Percentiles rank a stretch among this genome's conserved stretches.
Conservation (phyloP, 177 flowering plant genomes). For the Vitis hybrid region DNA sequence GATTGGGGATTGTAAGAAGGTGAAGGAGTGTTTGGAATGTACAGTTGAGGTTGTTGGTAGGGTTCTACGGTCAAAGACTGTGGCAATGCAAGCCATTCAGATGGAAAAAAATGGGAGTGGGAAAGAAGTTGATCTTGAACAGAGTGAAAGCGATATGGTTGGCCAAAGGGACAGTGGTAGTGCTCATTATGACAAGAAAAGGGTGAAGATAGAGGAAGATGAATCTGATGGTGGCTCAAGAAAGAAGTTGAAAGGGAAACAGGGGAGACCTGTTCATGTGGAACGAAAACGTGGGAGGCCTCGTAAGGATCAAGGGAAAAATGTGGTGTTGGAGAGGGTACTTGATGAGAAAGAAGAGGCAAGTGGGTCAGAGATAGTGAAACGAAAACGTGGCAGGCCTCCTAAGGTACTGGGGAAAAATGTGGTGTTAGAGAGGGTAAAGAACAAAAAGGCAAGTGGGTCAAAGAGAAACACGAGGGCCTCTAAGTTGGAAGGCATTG, state of each 20-base stretch:
- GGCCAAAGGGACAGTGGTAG: slow-evolving; percentile 4
- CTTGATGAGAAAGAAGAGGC: too few relatives aligned
- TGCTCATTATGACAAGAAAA: slow-evolving; percentile 4
- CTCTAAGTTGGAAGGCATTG: neutral
- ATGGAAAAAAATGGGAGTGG: slow-evolving; percentile 4
- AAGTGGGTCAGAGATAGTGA: neutral
- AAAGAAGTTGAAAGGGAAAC: slow-evolving; percentile 13
- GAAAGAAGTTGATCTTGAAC: neutral
- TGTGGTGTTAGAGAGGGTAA: neutral
- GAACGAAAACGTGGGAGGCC: slow-evolving; percentile 24
- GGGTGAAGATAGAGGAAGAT: neutral
- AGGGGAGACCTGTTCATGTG: slow-evolving; percentile 14
- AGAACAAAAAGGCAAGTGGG: neutral
- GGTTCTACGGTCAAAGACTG: slow-evolving; percentile 37
- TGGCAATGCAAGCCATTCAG: neutral
- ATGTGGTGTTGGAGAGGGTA: neutral
- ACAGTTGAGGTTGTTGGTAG: slow-evolving; percentile 22
- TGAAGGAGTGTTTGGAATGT: slow-evolving; percentile 7
- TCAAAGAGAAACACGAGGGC: neutral
- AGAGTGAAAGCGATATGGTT: slow-evolving; percentile 2
- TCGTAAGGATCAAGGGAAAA: slow-evolving; percentile 14
- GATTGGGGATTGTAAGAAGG: slow-evolving; percentile 3
- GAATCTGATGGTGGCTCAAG: slow-evolving; percentile 5
- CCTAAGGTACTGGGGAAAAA: slow-evolving; percentile 9
- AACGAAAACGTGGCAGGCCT: slow-evolving; percentile 24